Base-by-base conservation (phyloP, 2,329 filamentous ascomycete genomes). In the Xylariaceae sp. region DNA sequence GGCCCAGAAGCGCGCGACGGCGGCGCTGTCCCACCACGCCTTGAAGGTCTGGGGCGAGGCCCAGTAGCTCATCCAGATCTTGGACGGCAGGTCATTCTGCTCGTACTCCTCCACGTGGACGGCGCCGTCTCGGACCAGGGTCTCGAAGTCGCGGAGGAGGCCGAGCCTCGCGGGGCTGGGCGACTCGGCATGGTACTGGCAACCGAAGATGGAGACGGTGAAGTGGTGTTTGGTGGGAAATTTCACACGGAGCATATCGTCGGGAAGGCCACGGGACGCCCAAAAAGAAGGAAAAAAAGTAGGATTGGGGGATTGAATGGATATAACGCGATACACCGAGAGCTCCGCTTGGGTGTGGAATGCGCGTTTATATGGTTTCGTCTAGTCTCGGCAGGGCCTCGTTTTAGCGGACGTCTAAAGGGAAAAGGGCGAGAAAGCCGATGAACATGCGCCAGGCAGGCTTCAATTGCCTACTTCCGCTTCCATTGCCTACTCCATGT, bases 1-100 rank as follows among this genome's bases (percentile, higher is more conserved):
- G 30, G 13, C 30, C 30, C 30, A 32, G 30, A 32, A 32, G 30
- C 13, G 13, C 13, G 30, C 12, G 8, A 32, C 30, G 30, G 30
- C 30, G 30, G 30, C 8, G 30, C 30, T 32, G 8, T 32, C 30
- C 30, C 30, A 32, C 30, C 30, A 32, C 8, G 30, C 30, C 30
- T 32, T 32, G 30, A 32, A 32, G 30, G 30, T 13, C 30, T 32
- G 30, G 13, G 30, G 30, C 30, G 30, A 32, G 6, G 6, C 13
- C 30, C 30, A 32, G 30, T 32, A 32, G 30, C 30, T 32, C 30
- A 32, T 32, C 30, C 30, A 32, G 30, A 32, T 32, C 13, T n/a
- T 7, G 8, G 30, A n/a, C 13, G 30, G 30, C 16, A 17, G 12
- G 30, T 32, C 30, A 13, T 32, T 32, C 30, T 32, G 30, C 30